These are phyloP conservation scores for Carex scoparia DNA, from an alignment of 176 grass and related monocot species.

Conservation along the genomic window DNA sequence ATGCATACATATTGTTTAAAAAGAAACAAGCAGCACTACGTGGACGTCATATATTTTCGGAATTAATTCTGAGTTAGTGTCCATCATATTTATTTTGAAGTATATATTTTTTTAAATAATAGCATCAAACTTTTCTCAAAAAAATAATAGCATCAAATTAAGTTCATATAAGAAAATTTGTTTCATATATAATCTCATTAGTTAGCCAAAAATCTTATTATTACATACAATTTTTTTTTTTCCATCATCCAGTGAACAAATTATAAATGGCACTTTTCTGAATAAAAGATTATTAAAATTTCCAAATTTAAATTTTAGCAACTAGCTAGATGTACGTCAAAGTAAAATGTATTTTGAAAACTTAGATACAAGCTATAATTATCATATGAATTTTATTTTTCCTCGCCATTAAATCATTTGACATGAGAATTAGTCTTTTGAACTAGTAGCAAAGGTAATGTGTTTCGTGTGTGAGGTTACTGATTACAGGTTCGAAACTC, in stretches of 20 bases:
- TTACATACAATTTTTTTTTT: not conserved
- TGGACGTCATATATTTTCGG: no score
- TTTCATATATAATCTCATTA: not conserved
- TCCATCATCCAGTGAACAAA: not conserved
- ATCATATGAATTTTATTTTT: not conserved
- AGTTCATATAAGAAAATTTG: not conserved
- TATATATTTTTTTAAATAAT: no score
- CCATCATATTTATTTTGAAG: no score
- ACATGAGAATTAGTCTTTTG: not conserved
- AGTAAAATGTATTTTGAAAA: not conserved
- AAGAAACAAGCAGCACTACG: no score
- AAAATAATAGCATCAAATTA: not conserved
- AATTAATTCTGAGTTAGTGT: no score
- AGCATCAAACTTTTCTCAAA: not conserved
- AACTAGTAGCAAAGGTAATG: no score
- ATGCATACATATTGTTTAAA: no score
- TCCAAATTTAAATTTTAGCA: not conserved
- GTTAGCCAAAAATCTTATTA: not conserved
- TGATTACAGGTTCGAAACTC: no score
- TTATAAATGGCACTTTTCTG: not conserved
- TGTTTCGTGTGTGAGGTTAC: no score
- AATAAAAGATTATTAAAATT: not conserved
- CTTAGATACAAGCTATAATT: not conserved
- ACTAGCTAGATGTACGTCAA: not conserved
- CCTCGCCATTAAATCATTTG: not conserved